phyloP scores from a whole-genome alignment of 495 filamentous ascomycete species.

The Staphylotrichum longicolle region DNA sequence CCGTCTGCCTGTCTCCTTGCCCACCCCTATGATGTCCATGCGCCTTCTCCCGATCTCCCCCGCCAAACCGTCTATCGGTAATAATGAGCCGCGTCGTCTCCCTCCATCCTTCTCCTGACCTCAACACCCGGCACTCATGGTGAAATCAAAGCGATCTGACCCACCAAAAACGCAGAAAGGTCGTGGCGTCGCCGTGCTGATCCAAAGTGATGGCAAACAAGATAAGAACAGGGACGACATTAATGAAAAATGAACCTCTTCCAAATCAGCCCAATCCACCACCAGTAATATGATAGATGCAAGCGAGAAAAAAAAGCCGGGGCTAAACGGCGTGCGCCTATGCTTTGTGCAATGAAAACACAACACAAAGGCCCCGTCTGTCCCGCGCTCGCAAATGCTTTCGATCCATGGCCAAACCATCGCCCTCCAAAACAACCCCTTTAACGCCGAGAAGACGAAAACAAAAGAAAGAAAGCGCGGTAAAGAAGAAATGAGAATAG shows the following conservation, averaged over 20 bases:
- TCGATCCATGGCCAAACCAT: neutral
- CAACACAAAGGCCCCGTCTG: slow-evolving; percentile 6
- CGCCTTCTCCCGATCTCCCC: neutral
- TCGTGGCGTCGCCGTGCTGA: no score
- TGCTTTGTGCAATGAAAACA: slow-evolving; percentile 12
- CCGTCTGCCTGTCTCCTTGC: neutral
- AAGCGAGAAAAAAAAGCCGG: neutral
- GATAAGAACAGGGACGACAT: no score
- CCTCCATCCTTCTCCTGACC: no score
- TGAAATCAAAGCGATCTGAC: no score
- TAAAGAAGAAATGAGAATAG: slow-evolving; percentile 4
- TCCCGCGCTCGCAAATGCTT: slow-evolving; percentile 5
- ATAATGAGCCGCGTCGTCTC: no score
- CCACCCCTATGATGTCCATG: neutral
- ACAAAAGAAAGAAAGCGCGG: slow-evolving; percentile 9
- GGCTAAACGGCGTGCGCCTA: neutral
- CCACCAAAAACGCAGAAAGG: no score
- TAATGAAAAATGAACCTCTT: no score
- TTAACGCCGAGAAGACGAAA: slow-evolving; percentile 19
- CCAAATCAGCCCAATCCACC: neutral
- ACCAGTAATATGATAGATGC: neutral
- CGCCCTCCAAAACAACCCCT: neutral
- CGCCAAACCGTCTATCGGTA: no score
- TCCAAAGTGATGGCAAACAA: no score
- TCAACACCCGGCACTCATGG: no score